Percentiles rank a stretch among this genome's conserved stretches.
phyloP scores from a whole-genome alignment of 164 flowering plant species.

The Aristolochia contorta region DNA sequence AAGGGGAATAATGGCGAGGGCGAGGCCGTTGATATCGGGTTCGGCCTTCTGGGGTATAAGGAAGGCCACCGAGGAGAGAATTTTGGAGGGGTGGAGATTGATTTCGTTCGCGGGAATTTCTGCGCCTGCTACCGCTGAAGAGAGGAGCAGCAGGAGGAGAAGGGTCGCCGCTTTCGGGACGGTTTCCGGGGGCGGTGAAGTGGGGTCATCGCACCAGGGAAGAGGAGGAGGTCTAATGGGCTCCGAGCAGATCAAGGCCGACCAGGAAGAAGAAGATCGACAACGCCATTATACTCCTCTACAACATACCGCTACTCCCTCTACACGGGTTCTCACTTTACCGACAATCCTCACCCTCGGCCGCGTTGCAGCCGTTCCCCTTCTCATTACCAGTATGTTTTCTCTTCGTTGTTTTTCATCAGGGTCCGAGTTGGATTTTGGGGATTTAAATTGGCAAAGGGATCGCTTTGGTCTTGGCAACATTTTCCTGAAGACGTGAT shows the following conservation, averaged over 20 bases:
- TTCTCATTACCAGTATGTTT: slow-evolving; percentile 54
- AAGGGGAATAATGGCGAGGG: not conserved
- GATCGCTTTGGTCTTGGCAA: too few species aligned
- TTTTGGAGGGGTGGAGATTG: not conserved
- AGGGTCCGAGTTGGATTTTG: not conserved
- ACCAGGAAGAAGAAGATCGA: slow-evolving; percentile 4
- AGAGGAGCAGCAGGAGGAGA: not conserved
- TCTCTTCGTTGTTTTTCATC: not conserved
- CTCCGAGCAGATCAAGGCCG: not conserved
- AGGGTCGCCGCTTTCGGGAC: not conserved
- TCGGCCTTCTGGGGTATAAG: not conserved
- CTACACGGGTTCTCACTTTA: slow-evolving; percentile 57
- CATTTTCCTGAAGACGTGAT: too few species aligned
- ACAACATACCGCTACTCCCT: not conserved
- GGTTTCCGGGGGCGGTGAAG: slow-evolving; percentile 1
- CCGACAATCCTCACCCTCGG: slow-evolving; percentile 74
- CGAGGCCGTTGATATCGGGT: not conserved
- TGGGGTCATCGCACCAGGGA: too few species aligned
- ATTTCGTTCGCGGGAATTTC: slow-evolving; percentile 1
- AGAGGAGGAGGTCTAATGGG: slow-evolving; percentile 1
- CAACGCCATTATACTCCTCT: not conserved
- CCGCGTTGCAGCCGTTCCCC: slow-evolving; percentile 83
- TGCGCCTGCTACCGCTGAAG: not conserved
- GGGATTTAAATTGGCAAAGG: not conserved
- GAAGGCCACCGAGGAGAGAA: not conserved